These are phyloP conservation scores for Cardiospermum halicacabum DNA, from an alignment of 345 rosid species.

Conservation along the genomic window DNA sequence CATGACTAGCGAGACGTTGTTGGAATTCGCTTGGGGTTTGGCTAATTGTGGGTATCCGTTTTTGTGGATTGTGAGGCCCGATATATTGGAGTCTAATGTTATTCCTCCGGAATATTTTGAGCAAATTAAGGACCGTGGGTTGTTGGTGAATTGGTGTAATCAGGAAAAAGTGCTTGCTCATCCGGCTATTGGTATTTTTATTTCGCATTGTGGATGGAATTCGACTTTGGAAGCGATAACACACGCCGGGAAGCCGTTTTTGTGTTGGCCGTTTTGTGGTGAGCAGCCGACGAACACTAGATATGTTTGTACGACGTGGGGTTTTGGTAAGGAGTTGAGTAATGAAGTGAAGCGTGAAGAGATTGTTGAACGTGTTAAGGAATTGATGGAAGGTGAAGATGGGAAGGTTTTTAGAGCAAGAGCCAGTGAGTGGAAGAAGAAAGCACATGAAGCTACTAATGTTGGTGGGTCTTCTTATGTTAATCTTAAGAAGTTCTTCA, in stretches of 20 bases:
- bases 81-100: neutral
- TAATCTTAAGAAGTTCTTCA: neutral
- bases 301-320: conserved; percentile 7
- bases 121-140: conserved; percentile 5
- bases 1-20: neutral
- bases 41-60: neutral
- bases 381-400: conserved; percentile 9
- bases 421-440: conserved; percentile 11
- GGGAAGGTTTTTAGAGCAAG: conserved; percentile 15
- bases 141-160: neutral
- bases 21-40: neutral
- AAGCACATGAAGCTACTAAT: neutral
- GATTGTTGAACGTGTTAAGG: neutral
- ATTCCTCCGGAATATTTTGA: conserved; percentile 4
- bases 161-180: neutral
- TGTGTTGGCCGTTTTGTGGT: neutral
- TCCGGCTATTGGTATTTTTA: neutral
- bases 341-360: conserved; percentile 9
- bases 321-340: conserved; percentile 5
- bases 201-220: conserved; percentile 11
- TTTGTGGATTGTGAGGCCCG: neutral
- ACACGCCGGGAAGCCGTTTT: neutral
- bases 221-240: neutral
- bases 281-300: conserved; percentile 13
- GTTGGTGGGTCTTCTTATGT: conserved; percentile 8